Base-by-base conservation (phyloP, 257 asterid genomes). In the Petunia axillaris region DNA sequence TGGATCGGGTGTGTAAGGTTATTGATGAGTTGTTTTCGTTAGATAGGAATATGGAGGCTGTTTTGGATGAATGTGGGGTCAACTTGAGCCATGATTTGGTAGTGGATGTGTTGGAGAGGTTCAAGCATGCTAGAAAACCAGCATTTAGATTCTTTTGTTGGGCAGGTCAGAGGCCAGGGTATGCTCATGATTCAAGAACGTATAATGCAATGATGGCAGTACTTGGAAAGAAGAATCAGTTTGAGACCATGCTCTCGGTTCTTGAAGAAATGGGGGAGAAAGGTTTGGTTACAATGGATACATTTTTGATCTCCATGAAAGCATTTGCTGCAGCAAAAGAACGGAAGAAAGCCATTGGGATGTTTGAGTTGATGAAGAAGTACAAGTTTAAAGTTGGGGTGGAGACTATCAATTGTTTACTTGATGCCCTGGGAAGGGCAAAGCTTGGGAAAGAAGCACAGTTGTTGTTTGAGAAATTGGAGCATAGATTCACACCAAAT, bases 31-130 rank as follows among this genome's bases (percentile, higher is more conserved):
- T 94, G 83, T 91, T 95, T 87, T 86, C 90, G 2, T 43, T 92
- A 52, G 96, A 95, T 89, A 83, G 97, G 88, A 95, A 93, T 77
- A 93, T 92, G 98, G 99, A 92, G 88, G 96, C 91, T 1, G 91
- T 93, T 79, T 87, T 95, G 83, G 93, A 93, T 83, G 97, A 90
- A 83, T 92, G 93, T 75, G 88, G 89, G 77, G 25, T 92, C 67
- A 54, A 81, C 79, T 70, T 95, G 82, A 89, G 89, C 74, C 93
- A 88, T 84, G 97, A 89, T 43, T 82, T 95, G 87, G 96, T 95
- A 66, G 85, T 93, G 66, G 89, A 87, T 68, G 98, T 95, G 46
- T 79, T 95, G 80, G 86, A 86, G 70, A 89, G 95, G 81, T 95
- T 89, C 83, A 92, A 90, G 84, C 95, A 89, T 86, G 99, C 99